Percentiles rank a stretch among this genome's conserved stretches.
phyloP scores from a whole-genome alignment of 345 rosid genomes.

The Heritiera fomes region DNA sequence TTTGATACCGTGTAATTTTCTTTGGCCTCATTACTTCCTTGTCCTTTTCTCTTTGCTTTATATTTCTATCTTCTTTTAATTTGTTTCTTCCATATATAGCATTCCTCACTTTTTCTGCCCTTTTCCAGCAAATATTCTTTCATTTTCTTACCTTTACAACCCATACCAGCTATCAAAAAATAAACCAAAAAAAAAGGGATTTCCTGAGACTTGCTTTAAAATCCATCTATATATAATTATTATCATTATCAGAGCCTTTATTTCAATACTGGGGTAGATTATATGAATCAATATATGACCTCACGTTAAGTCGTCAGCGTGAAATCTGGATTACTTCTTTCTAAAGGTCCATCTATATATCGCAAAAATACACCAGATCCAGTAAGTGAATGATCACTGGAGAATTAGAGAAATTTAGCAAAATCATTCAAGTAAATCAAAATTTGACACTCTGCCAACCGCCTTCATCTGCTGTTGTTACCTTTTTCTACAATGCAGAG shows the following conservation, averaged over 20 bases:
- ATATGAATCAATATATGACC: too few relatives aligned
- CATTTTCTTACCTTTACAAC: not conserved
- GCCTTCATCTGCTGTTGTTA: not conserved
- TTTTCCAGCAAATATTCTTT: not conserved
- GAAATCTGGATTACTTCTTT: too few relatives aligned
- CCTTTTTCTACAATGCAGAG: not conserved
- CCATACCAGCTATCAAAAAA: not conserved
- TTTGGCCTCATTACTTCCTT: not conserved
- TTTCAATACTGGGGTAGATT: too few relatives aligned
- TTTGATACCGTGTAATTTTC: not conserved
- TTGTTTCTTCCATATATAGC: not conserved
- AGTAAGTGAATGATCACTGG: not conserved
- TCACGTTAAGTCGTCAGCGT: too few relatives aligned
- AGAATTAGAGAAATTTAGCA: not conserved
- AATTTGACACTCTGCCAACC: not conserved
- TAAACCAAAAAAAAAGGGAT: not conserved
- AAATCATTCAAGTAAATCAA: not conserved
- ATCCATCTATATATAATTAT: not conserved
- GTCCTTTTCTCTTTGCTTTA: not conserved
- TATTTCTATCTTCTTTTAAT: not conserved
- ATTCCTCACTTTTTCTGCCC: not conserved
- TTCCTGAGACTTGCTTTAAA: not conserved
- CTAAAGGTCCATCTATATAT: too few relatives aligned
- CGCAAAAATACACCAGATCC: not conserved
- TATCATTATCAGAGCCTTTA: too few relatives aligned